A percentile compares a stretch with the other conserved stretches of the same genome.
These are phyloP conservation scores for Arabidopsis lyrata DNA, from an alignment of 441 rosid species.

Conservation along the genomic window DNA sequence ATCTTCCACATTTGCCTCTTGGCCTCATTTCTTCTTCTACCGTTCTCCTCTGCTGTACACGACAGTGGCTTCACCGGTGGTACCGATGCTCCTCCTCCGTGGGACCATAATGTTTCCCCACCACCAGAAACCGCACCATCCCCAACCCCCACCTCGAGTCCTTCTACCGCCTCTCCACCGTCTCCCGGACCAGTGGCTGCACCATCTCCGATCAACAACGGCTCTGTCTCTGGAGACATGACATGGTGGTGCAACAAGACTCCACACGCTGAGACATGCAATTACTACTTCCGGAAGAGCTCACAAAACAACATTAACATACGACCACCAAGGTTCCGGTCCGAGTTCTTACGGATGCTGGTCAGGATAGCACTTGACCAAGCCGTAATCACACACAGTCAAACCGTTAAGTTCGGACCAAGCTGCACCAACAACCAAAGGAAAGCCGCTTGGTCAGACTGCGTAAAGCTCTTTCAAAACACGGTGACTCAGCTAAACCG, in stretches of 20 bases:
- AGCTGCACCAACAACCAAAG: constrained; percentile 55
- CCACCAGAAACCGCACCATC: constrained; percentile 23
- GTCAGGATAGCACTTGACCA: constrained; percentile 57
- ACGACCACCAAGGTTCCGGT: constrained; percentile 50
- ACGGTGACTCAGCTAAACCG: constrained; percentile 65
- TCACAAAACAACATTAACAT: constrained; percentile 4
- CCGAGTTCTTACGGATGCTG: constrained; percentile 60
- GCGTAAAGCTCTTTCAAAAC: constrained; percentile 64
- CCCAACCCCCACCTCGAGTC: constrained; percentile 21
- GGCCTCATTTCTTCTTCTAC: constrained; percentile 42
- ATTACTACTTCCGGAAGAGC: constrained; percentile 50
- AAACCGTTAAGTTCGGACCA: constrained; percentile 48
- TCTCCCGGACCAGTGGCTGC: constrained; percentile 11
- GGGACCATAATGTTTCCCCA: constrained; percentile 28
- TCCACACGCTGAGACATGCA: constrained; percentile 77
- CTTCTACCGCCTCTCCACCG: constrained; percentile 1
- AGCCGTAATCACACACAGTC: constrained; percentile 48
- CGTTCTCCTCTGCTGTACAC: constrained; percentile 44
- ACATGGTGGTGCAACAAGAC: constrained; percentile 81
- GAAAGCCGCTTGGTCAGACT: constrained; percentile 85
- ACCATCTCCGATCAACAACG: constrained; percentile 20
- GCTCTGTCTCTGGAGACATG: constrained; percentile 45
- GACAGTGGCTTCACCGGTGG: background rate
- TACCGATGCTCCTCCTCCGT: constrained; percentile 34
- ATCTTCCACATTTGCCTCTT: constrained; percentile 44